Conservation (phyloP, 108 stramenopile genomes). For the Pinguiococcus pyrenoidosus region DNA sequence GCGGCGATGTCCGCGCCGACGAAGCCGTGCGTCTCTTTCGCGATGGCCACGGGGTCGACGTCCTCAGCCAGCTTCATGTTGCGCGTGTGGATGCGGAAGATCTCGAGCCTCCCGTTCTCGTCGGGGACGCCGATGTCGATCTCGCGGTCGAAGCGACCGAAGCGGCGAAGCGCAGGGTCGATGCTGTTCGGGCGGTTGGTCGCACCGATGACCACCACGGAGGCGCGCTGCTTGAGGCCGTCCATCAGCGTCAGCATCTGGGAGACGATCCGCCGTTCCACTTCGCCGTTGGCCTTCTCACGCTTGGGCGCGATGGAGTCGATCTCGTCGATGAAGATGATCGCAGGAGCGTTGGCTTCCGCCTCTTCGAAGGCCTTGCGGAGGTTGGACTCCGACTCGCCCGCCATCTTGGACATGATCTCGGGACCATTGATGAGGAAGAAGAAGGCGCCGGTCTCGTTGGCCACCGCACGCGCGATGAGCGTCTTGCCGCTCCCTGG, state of each 20-base stretch:
- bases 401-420: slow-evolving; percentile 99
- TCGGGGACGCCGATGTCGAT: slow-evolving; percentile 99
- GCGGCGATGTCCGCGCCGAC: slow-evolving; percentile 99
- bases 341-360: slow-evolving; percentile 98
- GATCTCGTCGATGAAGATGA: slow-evolving; percentile 99
- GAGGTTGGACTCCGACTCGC: slow-evolving; percentile 93
- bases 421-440: slow-evolving; percentile 99
- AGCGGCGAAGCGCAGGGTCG: slow-evolving; percentile 73
- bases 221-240: slow-evolving; percentile 84
- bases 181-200: slow-evolving; percentile 67
- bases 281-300: slow-evolving; percentile 99
- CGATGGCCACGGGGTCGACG: slow-evolving; percentile 92
- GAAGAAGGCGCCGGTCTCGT: slow-evolving; percentile 99
- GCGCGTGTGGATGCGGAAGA: slow-evolving; percentile 98
- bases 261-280: slow-evolving; percentile 92
- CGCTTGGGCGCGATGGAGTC: slow-evolving; percentile 98
- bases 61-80: slow-evolving; percentile 99
- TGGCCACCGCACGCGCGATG: slow-evolving; percentile 97
- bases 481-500: slow-evolving; percentile 97
- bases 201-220: slow-evolving; percentile 92
- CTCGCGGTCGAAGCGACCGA: slow-evolving; percentile 97
- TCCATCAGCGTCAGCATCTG: slow-evolving; percentile 99
- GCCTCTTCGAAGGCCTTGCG: slow-evolving; percentile 93
- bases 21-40: slow-evolving; percentile 93
- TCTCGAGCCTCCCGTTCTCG: slow-evolving; percentile 95